Evolutionary conservation across 129 eudicot species (phyloP).

Genomic region (Pittosporum tobira): DNA sequence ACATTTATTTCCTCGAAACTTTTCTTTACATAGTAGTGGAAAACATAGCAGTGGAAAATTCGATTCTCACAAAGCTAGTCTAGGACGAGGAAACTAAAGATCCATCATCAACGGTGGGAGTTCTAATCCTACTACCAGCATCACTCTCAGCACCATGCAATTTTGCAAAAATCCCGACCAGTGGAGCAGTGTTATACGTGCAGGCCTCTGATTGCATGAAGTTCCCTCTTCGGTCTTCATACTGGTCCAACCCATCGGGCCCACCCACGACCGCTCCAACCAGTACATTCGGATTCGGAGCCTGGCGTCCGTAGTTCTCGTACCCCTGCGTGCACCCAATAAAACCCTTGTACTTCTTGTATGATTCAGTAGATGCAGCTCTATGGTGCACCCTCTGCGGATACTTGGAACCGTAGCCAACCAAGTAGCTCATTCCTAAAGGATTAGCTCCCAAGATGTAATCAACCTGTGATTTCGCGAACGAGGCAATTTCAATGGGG

Average conservation of each 20-base stretch:
- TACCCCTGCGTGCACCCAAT: constrained; percentile 76
- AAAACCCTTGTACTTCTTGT: constrained; percentile 42
- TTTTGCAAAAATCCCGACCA: constrained; percentile 73
- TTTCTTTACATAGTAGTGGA: not conserved
- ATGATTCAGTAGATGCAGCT: constrained; percentile 56
- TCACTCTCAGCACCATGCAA: not conserved
- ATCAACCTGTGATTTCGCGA: constrained; percentile 64
- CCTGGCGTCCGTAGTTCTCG: constrained; percentile 29
- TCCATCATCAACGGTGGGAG: not conserved
- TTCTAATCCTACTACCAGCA: not conserved
- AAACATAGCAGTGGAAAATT: constrained; percentile 2
- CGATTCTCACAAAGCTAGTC: not conserved
- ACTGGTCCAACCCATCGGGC: constrained; percentile 42
- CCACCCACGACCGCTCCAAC: constrained; percentile 82
- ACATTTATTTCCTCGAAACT: not conserved
- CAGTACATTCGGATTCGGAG: constrained; percentile 53
- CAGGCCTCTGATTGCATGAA: constrained; percentile 73
- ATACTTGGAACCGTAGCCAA: constrained; percentile 56
- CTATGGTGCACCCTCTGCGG: constrained; percentile 76
- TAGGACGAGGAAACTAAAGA: not conserved
- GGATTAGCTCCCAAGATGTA: constrained; percentile 81
- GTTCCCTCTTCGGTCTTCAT: constrained; percentile 45
- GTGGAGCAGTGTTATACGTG: constrained; percentile 67
- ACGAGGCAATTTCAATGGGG: constrained; percentile 29
- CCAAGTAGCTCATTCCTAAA: constrained; percentile 56